Base-by-base conservation (phyloP, 139 green algal species). In the Chlorella sp. region DNA sequence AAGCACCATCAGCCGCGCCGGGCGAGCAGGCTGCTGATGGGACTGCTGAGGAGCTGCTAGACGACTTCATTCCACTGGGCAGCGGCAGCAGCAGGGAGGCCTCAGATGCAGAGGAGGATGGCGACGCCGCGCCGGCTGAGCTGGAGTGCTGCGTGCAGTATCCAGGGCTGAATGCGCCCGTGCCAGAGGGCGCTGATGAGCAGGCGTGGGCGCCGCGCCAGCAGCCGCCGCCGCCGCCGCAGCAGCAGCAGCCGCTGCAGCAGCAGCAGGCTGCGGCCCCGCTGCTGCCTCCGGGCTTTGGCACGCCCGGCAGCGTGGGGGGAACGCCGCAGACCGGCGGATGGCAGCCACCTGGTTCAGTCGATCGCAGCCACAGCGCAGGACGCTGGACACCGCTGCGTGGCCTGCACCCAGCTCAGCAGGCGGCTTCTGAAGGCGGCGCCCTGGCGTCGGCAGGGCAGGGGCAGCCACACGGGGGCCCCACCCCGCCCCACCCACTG, bases 81-180 rank as follows among this genome's bases (percentile, higher is more conserved):
- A 30, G 2, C 30, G n/a, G n/a, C 64, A 25, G n/a, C 39, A 63
- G 32, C 41, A 47, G 69, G 7, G 47, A 17, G 5, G 4, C 39
- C 21, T 41, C 67, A 5, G 55, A 70, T 20, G 64, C 70, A 60
- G 70, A 25, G 51, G 23, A 57, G 65, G 57, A 47, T 25, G 71
- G 69, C 21, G 51, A 74, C 25, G 79, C 25, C 0, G 78, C 11
- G 12, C 20, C 18, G 12, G 67, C 26, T 21, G 65, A 75, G 78
- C 75, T 69, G n/a, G 83, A 85, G 63, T 32, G 30, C 26, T 11
- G 34, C 26, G 81, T 75, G 15, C 56, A 47, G 26, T 89, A 88
- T 34, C 83, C 83, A 4, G 87, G 87, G 4, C 44, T 91, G 26
- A 91, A 91, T 63, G 87, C 84, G 1, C 87, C 87, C 2, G 23